Conservation (phyloP, 306 rosid genomes). For the Notholithocarpus densiflorus region DNA sequence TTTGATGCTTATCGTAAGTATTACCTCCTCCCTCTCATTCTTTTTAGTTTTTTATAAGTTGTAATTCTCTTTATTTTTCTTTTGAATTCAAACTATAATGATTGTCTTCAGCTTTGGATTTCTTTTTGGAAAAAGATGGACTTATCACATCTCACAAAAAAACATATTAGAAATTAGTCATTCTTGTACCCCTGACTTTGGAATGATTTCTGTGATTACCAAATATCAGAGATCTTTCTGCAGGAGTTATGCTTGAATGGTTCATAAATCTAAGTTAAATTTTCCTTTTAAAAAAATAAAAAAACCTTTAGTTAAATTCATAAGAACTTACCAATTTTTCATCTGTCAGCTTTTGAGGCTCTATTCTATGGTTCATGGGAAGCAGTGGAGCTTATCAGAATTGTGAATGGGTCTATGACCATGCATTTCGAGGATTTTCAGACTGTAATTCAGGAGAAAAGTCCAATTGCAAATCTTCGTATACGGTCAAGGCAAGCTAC, state of each 20-base stretch:
- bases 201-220: background rate
- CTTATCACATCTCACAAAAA: no score
- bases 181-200: background rate
- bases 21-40: background rate
- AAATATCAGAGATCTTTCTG: background rate
- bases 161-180: background rate
- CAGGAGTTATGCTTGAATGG: background rate
- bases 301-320: background rate
- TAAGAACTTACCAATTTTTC: background rate
- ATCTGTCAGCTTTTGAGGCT: conserved; percentile 76
- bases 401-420: conserved; percentile 50
- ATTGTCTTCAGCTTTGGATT: background rate
- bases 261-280: background rate
- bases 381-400: conserved; percentile 53
- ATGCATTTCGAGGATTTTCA: conserved; percentile 48
- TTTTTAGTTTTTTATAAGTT: background rate
- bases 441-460: conserved; percentile 45
- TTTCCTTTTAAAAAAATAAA: no score
- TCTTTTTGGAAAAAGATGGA: background rate
- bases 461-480: conserved; percentile 58
- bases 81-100: conserved; percentile 13
- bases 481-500: conserved; percentile 71
- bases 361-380: conserved; percentile 66
- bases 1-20: conserved; percentile 55
- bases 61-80: background rate